Evolutionary conservation across 106 monocot species (phyloP), one percentile per base, ranked within the genome.

Genomic region (Phalaenopsis aphrodite): DNA sequence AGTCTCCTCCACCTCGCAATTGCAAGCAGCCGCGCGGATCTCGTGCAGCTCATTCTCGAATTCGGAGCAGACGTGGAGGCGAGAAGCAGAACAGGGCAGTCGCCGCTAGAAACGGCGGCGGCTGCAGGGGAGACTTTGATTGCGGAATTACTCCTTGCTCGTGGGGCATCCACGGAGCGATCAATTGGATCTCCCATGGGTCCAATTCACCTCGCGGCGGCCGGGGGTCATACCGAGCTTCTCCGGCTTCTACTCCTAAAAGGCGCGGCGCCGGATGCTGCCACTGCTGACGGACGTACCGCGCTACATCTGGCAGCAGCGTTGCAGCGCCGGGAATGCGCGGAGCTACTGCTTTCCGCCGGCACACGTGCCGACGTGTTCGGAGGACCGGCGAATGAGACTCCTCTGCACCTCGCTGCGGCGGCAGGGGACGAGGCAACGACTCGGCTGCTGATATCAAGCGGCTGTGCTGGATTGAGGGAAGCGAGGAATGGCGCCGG

Each of bases 41-140:
- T 90, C 11, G 90, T 86, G 3, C 87, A 87, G 86, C 69, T 90
- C 46, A 39, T 90, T 14, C 85, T 90, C 19, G 87, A 90, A 71
- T 90, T 84, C 77, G 75, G 77, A 8, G 82, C 90, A 3, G 72
- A 90, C 77, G 76, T 88, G 37, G 87, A 88, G 57, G 46, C 83
- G 23, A 42, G 55, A 15, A 49, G 47, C 75, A 78, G 81, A 39
- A 48, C 56, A 10, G 81, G 90, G 12, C 23, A 80, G 77, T 82
- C 87, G 38, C 85, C 90, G 23, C 87, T 90, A 23, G 87, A 87
- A 72, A 81, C 84, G 2, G 87, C 90, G 0, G 83, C 88, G 8
- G 90, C 84, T 3, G 73, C 78, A 0, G 90, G 87, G 15, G 86
- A 90, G 47, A 30, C 84, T 2, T 78, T 90, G 16, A 88, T 86